Percentiles rank a stretch among this genome's conserved stretches.
Conservation (phyloP, 225 moss, liverwort and hornwort genomes). For the Marchantia paleacea region DNA sequence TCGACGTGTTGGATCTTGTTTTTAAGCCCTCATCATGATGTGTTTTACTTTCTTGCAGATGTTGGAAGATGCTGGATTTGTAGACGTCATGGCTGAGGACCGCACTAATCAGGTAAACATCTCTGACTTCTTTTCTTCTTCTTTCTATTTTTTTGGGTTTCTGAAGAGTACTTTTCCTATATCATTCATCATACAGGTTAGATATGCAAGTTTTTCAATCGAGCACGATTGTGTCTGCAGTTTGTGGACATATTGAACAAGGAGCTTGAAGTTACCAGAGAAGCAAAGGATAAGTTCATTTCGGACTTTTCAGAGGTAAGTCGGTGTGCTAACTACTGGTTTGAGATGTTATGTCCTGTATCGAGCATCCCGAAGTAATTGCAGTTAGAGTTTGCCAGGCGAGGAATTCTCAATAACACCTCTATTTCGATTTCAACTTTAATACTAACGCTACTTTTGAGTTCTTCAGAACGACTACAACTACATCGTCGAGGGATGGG, state of each 20-base stretch:
- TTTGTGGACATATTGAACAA: slow-evolving; percentile 63
- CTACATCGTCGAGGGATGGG: slow-evolving; percentile 86
- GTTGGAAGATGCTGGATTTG: slow-evolving; percentile 72
- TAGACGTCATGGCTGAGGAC: slow-evolving; percentile 73
- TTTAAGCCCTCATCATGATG: background rate
- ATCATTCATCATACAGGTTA: background rate
- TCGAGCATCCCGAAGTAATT: background rate
- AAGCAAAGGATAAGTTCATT: slow-evolving; percentile 59
- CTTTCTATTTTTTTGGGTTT: too few relatives aligned
- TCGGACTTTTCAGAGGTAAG: slow-evolving; percentile 83
- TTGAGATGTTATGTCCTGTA: background rate
- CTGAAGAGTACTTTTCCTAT: background rate
- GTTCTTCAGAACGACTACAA: slow-evolving; percentile 67
- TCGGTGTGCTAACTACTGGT: background rate
- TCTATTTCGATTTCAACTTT: too few relatives aligned
- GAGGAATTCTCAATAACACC: background rate
- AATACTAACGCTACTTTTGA: background rate
- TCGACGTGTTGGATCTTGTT: background rate
- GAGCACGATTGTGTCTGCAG: slow-evolving; percentile 35
- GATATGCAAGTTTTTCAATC: background rate
- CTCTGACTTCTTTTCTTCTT: background rate
- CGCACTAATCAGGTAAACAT: slow-evolving; percentile 69
- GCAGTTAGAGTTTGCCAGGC: background rate
- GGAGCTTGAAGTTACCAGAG: slow-evolving; percentile 59
- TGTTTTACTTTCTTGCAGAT: slow-evolving; percentile 47